A percentile compares a stretch with the other conserved stretches of the same genome.
phyloP scores from a whole-genome alignment of 805 yeast species.

The Yamadazyma sp. region DNA sequence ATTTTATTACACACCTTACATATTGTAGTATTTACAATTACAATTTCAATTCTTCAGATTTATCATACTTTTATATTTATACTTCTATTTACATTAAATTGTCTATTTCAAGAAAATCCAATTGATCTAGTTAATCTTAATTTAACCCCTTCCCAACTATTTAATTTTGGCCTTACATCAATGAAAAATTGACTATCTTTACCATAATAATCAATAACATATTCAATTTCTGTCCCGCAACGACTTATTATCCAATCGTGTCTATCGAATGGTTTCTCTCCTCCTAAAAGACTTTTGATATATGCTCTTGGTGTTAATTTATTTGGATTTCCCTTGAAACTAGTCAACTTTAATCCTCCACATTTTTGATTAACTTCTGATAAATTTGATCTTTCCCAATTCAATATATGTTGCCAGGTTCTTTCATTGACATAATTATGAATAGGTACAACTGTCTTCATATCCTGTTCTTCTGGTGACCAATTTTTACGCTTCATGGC shows the following conservation, averaged over 20 bases:
- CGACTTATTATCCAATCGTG: conserved; percentile 92
- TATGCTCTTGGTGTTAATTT: conserved; percentile 86
- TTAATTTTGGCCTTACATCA: conserved; percentile 91
- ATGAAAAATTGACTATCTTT: conserved; percentile 60
- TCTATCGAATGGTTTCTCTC: conserved; percentile 84
- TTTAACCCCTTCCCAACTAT: conserved; percentile 74
- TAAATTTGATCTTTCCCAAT: conserved; percentile 71
- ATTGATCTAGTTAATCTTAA: conserved; percentile 60
- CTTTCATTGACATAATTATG: conserved; percentile 92
- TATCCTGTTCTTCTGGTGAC: conserved; percentile 77
- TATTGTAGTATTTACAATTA: too few species aligned
- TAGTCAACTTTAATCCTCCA: conserved; percentile 81
- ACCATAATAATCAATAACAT: conserved; percentile 88
- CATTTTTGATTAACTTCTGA: conserved; percentile 49
- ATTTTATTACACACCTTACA: too few species aligned
- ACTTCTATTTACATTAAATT: too few species aligned
- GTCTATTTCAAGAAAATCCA: conserved; percentile 8
- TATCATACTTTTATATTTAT: too few species aligned
- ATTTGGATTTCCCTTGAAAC: conserved; percentile 85
- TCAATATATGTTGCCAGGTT: conserved; percentile 80
- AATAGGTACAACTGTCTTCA: conserved; percentile 89
- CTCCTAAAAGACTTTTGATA: conserved; percentile 62
- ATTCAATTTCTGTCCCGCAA: conserved; percentile 80
- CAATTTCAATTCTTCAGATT: too few species aligned
- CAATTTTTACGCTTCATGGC: conserved; percentile 92